A percentile compares a stretch with the other conserved stretches of the same genome.
These are phyloP conservation scores for Canariomyces notabilis DNA, from an alignment of 2,329 filamentous ascomycete species.

Conservation along the genomic window DNA sequence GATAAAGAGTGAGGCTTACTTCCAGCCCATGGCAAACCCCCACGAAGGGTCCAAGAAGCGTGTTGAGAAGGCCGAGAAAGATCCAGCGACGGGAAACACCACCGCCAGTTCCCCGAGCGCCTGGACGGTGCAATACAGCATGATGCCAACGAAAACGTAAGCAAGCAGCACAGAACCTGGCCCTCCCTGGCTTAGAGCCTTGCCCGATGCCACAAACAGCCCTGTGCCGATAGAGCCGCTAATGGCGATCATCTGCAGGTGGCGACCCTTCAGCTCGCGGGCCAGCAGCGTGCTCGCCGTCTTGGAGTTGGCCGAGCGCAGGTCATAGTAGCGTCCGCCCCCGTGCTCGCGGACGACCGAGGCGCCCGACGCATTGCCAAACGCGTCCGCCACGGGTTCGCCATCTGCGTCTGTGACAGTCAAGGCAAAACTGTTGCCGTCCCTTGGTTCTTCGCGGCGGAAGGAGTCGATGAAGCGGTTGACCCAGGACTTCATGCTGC, in stretches of 20 bases:
- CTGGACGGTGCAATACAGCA: constrained; percentile 72
- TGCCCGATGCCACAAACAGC: constrained; percentile 79
- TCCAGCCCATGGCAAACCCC: constrained; percentile 48
- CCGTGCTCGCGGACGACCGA: constrained; percentile 14
- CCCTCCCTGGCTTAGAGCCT: constrained; percentile 66
- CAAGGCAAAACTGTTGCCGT: constrained; percentile 8
- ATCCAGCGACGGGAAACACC: constrained; percentile 52
- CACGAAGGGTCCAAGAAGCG: constrained; percentile 55
- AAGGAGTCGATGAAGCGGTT: constrained; percentile 25
- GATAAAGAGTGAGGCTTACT: constrained; percentile 39
- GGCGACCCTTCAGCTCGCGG: constrained; percentile 59
- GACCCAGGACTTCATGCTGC: constrained; percentile 9
- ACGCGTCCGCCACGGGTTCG: neutral
- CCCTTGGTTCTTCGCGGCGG: constrained; percentile 23
- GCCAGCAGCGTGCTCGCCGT: constrained; percentile 24
- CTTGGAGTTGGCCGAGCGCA: constrained; percentile 19
- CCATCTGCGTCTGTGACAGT: constrained; percentile 7
- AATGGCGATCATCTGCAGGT: constrained; percentile 69
- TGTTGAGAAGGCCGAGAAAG: constrained; percentile 53
- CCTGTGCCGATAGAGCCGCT: constrained; percentile 90
- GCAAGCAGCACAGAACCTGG: constrained; percentile 73
- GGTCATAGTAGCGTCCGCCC: constrained; percentile 24
- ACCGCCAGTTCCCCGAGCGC: constrained; percentile 55
- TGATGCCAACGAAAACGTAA: constrained; percentile 71
- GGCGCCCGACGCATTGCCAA: neutral